Base-by-base conservation (phyloP, 495 filamentous ascomycete species). In the Penicillium lividum region DNA sequence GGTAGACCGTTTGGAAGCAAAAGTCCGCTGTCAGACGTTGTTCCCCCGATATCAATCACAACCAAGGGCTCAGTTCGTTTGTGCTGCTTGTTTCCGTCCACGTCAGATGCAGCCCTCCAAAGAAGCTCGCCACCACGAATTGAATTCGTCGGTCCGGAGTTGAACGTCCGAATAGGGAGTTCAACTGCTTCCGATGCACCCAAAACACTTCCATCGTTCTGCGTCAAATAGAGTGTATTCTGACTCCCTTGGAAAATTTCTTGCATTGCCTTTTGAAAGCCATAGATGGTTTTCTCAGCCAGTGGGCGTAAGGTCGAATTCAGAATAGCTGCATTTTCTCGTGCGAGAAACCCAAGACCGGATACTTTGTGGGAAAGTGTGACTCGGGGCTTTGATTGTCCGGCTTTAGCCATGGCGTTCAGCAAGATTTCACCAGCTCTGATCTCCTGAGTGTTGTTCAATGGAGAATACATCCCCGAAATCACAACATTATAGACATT, bases 401-500 rank as follows among this genome's bases (percentile, higher is more conserved):
- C 46, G 10, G 22, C 6, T n/a, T 51, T 22, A 18, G 22, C 8
- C 43, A 61, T 58, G 27, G 7, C 7, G 5, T 42, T 3, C 6
- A 56, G 27, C 5, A 66, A 27, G 18, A 67, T 54, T 15, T 62
- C 49, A 15, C 49, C 47, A 4, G 58, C 66, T 5, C 29, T 36
- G 7, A 36, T 36, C 34, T 68, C 63, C 16, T 68, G 66, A 0
- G 27, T 1, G 36, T 59, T 29, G 59, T 86, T 81, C 38, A 86
- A 81, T 0, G 83, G 84, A 8, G 78, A 78, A 62, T 84, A 87
- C 54, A 85, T 73, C 5, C 83, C 84, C 27, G 77, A 80, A 15
- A 86, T 66, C 0, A 85, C 83, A n/a, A 87, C 62, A 22, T 68
- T 75, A 6, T 57, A 71, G 61, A 85, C 34, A 18, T 62, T 56